phyloP scores from a whole-genome alignment of 208 protist genomes.

The Trichomonas tenax region DNA sequence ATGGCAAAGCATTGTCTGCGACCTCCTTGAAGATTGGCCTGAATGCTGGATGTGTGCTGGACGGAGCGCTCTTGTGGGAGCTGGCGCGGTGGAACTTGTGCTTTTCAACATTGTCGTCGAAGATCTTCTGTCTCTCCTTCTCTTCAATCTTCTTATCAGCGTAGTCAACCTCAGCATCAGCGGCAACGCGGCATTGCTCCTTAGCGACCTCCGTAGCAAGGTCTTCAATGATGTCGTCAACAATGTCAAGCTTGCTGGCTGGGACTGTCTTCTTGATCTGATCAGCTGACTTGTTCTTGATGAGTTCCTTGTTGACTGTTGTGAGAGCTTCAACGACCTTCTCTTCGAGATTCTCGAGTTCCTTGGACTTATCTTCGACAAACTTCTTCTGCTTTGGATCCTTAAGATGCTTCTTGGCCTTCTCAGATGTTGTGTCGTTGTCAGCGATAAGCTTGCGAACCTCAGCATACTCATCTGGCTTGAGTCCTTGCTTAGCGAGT shows the following conservation, averaged over 20 bases:
- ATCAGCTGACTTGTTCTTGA: background rate
- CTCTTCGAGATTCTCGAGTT: background rate
- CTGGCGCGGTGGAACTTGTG: background rate
- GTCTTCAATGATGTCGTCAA: background rate
- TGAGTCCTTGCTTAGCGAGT: background rate
- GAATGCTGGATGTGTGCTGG: background rate
- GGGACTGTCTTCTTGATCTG: background rate
- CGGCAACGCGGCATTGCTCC: background rate
- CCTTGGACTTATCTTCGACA: background rate
- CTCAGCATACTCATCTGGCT: background rate
- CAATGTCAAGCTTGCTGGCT: background rate
- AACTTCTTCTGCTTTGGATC: background rate
- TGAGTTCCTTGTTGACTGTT: background rate
- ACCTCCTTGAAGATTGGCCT: background rate
- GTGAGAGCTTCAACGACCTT: background rate
- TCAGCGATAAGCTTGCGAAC: background rate
- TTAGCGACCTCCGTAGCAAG: background rate
- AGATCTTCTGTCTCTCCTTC: background rate
- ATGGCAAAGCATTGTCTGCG: background rate
- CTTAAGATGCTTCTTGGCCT: background rate
- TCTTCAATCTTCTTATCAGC: background rate
- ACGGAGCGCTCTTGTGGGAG: background rate
- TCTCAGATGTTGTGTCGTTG: background rate
- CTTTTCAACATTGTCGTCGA: background rate
- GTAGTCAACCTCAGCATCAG: background rate